Percentiles rank a stretch among this genome's conserved stretches.
phyloP scores from a whole-genome alignment of 2,329 filamentous ascomycete species.

The Geosmithia putterillii region DNA sequence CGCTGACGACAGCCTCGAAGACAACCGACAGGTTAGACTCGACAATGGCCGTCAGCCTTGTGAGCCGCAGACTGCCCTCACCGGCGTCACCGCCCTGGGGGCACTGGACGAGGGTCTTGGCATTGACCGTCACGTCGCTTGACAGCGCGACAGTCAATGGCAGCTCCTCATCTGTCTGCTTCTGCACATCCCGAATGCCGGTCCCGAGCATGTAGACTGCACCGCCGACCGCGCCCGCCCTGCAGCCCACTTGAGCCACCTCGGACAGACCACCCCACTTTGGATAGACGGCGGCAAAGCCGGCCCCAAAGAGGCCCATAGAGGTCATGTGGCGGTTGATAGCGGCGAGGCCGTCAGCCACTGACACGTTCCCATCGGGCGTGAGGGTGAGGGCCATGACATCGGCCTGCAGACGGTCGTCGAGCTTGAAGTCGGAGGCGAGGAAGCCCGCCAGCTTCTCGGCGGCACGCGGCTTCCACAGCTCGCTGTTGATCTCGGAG shows the following conservation, averaged over 20 bases:
- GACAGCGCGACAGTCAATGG: slow-evolving; percentile 37
- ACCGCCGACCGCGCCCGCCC: slow-evolving; percentile 82
- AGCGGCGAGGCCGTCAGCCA: slow-evolving; percentile 53
- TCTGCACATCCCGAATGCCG: slow-evolving; percentile 34
- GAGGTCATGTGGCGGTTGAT: slow-evolving; percentile 75
- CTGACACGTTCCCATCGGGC: slow-evolving; percentile 48
- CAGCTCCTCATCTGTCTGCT: slow-evolving; percentile 10
- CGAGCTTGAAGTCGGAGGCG: slow-evolving; percentile 51
- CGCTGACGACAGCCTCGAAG: slow-evolving; percentile 63
- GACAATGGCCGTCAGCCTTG: slow-evolving; percentile 54
- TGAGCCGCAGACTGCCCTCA: neutral
- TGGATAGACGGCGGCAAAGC: slow-evolving; percentile 79
- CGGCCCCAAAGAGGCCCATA: slow-evolving; percentile 76
- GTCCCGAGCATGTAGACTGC: slow-evolving; percentile 79
- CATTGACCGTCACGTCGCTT: slow-evolving; percentile 43
- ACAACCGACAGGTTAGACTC: slow-evolving; percentile 51
- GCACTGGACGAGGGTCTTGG: slow-evolving; percentile 38
- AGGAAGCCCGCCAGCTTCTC: slow-evolving; percentile 47
- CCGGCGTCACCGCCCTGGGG: slow-evolving; percentile 14
- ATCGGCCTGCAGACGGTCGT: slow-evolving; percentile 51
- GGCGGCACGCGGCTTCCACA: slow-evolving; percentile 46
- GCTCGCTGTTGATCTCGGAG: slow-evolving; percentile 35
- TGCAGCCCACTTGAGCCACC: slow-evolving; percentile 81
- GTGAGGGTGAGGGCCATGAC: slow-evolving; percentile 61
- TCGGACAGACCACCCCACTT: slow-evolving; percentile 91